These are phyloP conservation scores for Pisolithus albus DNA, from an alignment of 768 basidiomycete genomes.

Conservation along the genomic window DNA sequence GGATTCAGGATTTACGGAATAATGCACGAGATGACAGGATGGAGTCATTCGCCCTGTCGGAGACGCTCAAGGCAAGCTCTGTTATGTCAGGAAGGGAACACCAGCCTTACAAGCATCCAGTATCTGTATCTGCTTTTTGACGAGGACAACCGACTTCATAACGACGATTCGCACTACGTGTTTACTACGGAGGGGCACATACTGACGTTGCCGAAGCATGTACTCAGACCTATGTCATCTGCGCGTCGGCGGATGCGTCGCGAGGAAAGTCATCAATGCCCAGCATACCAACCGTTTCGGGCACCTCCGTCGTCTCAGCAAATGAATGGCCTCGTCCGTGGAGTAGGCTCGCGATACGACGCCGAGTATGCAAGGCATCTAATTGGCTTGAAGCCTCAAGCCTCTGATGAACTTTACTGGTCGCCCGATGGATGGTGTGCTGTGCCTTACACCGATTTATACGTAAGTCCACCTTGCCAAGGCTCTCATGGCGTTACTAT, in stretches of 20 bases:
- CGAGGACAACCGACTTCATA: constrained; percentile 68
- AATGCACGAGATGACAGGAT: constrained; percentile 86
- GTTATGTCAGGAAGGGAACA: background rate
- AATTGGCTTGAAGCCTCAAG: constrained; percentile 46
- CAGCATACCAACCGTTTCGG: constrained; percentile 48
- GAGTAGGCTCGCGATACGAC: constrained; percentile 68
- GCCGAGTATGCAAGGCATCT: constrained; percentile 75
- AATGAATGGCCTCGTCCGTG: constrained; percentile 48
- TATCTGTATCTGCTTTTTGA: constrained; percentile 93
- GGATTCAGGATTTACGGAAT: constrained; percentile 70
- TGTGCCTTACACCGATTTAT: constrained; percentile 56
- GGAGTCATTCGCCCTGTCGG: constrained; percentile 95
- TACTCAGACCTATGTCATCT: constrained; percentile 51
- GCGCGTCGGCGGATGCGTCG: constrained; percentile 55
- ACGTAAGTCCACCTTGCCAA: constrained; percentile 42
- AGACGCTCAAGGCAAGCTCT: constrained; percentile 74
- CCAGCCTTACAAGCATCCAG: constrained; percentile 31
- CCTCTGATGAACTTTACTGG: constrained; percentile 53
- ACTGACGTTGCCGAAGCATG: constrained; percentile 52
- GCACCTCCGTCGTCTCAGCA: constrained; percentile 26
- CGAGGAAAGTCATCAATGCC: constrained; percentile 67
- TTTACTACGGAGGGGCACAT: constrained; percentile 96
- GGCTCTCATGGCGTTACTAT: constrained; percentile 1
- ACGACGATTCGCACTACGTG: constrained; percentile 78
- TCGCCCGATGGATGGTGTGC: constrained; percentile 70